A percentile compares a stretch with the other conserved stretches of the same genome.
phyloP scores from a whole-genome alignment of 352 stramenopile species.

The Phytophthora fragariaefolia region DNA sequence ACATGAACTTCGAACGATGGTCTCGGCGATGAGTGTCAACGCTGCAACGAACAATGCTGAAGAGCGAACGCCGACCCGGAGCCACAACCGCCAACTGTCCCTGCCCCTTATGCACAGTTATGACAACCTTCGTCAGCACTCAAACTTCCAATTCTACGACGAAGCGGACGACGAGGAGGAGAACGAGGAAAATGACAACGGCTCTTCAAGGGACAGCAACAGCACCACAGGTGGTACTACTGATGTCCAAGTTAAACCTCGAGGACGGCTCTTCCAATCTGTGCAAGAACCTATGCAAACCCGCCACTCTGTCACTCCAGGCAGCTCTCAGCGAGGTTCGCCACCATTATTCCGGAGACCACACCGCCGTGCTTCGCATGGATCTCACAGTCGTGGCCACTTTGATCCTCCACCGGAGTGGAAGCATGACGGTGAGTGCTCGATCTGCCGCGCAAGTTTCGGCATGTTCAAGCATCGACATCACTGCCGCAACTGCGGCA shows the following conservation, averaged over 20 bases:
- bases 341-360: constrained; percentile 31
- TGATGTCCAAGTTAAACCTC: constrained; percentile 7
- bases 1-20: constrained; percentile 36
- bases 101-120: constrained; percentile 64
- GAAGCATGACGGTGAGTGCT: constrained; percentile 81
- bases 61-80: constrained; percentile 20
- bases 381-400: constrained; percentile 25
- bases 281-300: constrained; percentile 14
- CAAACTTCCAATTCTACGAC: constrained; percentile 30
- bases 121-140: constrained; percentile 38
- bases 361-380: constrained; percentile 38
- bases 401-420: constrained; percentile 74
- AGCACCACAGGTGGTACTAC: constrained; percentile 21
- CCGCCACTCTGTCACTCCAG: constrained; percentile 22
- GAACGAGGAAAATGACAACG: constrained; percentile 23
- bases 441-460: constrained; percentile 76
- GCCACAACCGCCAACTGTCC: constrained; percentile 53
- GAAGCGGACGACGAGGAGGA: constrained; percentile 32
- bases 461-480: constrained; percentile 89
- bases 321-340: constrained; percentile 28
- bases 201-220: constrained; percentile 30
- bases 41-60: constrained; percentile 4
- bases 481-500: constrained; percentile 86
- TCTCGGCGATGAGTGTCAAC: constrained; percentile 36
- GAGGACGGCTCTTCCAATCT: constrained; percentile 31